phyloP scores from a whole-genome alignment of 108 stramenopile genomes.

The Discostella stelligeroides region DNA sequence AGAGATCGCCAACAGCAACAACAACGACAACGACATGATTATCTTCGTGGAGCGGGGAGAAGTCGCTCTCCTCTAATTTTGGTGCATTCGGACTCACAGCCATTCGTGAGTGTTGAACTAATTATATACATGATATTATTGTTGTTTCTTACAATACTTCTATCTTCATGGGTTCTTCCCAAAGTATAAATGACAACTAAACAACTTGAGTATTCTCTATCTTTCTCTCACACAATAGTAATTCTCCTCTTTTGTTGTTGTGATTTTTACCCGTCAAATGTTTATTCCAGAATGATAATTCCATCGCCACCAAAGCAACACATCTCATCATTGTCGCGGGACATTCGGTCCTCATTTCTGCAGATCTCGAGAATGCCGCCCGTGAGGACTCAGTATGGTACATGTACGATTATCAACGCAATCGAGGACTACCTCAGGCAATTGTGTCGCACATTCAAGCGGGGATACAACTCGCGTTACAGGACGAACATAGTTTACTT shows the following conservation, averaged over 20 bases:
- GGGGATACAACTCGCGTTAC: constrained; percentile 74
- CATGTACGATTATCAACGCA: constrained; percentile 89
- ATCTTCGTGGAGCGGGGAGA: constrained; percentile 16
- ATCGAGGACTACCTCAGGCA: constrained; percentile 84
- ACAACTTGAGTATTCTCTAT: background rate
- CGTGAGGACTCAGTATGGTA: constrained; percentile 90
- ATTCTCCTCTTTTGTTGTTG: no score
- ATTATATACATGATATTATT: constrained; percentile 5
- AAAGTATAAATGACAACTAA: no score
- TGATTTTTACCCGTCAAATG: constrained; percentile 1
- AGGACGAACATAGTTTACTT: constrained; percentile 80
- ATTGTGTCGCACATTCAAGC: constrained; percentile 88
- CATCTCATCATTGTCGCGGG: constrained; percentile 89
- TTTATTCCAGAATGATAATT: constrained; percentile 42
- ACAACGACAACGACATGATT: no score
- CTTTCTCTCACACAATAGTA: constrained; percentile 8
- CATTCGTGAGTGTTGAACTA: constrained; percentile 35
- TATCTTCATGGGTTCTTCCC: no score
- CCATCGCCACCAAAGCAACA: constrained; percentile 48
- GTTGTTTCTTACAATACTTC: no score
- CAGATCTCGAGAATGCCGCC: constrained; percentile 62
- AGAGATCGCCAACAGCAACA: no score
- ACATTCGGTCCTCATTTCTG: constrained; percentile 75
- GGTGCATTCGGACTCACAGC: constrained; percentile 34
- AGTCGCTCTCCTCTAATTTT: constrained; percentile 13